Evolutionary conservation across 352 stramenopile species (phyloP), one percentile per base, ranked within the genome.

Genomic region (Pythium apleroticum): DNA sequence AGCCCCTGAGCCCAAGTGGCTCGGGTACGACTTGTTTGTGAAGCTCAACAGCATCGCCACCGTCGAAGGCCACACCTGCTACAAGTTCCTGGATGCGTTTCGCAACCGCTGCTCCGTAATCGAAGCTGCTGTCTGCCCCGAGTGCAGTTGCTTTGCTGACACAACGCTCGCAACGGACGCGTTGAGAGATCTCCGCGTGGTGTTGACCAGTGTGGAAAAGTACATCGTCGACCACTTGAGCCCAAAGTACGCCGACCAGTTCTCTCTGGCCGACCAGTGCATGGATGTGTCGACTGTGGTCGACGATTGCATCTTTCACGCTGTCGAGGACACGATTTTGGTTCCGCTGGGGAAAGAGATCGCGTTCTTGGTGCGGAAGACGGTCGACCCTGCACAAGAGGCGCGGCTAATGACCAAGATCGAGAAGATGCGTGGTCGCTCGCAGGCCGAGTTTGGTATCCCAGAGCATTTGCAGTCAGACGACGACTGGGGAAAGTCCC

Each of bases 271-370:
- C 41, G 79, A 87, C 17, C 74, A 86, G 52, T 89, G 79, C 61
- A 76, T 84, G 17, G 64, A 89, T 43, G 75, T 84, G 17, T 61
- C 70, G 35, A 75, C 75, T 4, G 57, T 86, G 22, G 68, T 92
- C 45, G 81, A 91, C 17, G 81, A 92, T 52, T 89, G 75, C 52
- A 75, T 94, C 25, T 88, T 75, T 46, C 81, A 84, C 53, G 81
- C 80, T 2, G 83, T 91, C 11, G 85, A 94, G 62, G 85, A 94
- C 69, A 84, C 81, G n/a, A 78, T 94, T 54, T 71, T 92, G 19
- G 78, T 91, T 41, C 83, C 85, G 1, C 63, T 94, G 27, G 81
- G 91, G 65, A 80, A 85, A 39, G 81, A 90, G 57, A 86, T 94
- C 61, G 66, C 77, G 43, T 91, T 89, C 61, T 72, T 94, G 22